Evolutionary conservation across 768 basidiomycete species (phyloP), one percentile per base, ranked within the genome.

Genomic region (Galerina marginata): DNA sequence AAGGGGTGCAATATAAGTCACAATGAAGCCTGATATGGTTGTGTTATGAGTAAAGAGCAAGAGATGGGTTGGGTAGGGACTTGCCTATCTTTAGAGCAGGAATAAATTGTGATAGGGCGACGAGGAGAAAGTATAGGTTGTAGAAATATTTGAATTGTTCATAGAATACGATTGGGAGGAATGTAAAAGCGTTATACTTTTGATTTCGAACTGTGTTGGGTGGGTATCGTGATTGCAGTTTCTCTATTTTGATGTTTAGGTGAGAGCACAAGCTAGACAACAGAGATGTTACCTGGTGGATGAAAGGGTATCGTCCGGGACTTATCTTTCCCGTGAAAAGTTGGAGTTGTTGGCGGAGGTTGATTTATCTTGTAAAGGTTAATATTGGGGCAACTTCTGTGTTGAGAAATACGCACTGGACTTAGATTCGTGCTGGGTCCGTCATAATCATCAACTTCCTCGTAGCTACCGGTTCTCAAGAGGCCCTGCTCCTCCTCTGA

Each of bases 81-180:
- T 47, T 54, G 94, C 95, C 96, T 60, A 97, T 99, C 79, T 95
- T 95, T 60, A 99, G 85, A 0, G 95, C 92, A 12, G 97, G 97
- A 15, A 99, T 79, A 71, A 99, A 97, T 74, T 99, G 97, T 9
- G 92, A 95, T 7, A 99, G 81, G 0, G 97, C 97, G 39, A 99
- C 97, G 23, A 99, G 88, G 10, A 99, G 86, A 72, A 99, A 99
- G 75, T 99, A 99, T 6, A 98, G 83, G 72, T 99, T 99, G 87
- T 97, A 99, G 81, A 99, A 99, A 82, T 96, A 98, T 76, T 98
- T 99, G 89, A 99, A 99, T 73, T 99, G 96, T 74, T 99, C 96
- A 74, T 98, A 99, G 73, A 99, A 87, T 46, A 99, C 96, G 65
- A 98, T 86, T 3, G 97, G 97, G 9, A 99, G 84, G 81, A 99